Conservation (phyloP, 2,329 filamentous ascomycete species). For the Thielaviopsis euricoi region DNA sequence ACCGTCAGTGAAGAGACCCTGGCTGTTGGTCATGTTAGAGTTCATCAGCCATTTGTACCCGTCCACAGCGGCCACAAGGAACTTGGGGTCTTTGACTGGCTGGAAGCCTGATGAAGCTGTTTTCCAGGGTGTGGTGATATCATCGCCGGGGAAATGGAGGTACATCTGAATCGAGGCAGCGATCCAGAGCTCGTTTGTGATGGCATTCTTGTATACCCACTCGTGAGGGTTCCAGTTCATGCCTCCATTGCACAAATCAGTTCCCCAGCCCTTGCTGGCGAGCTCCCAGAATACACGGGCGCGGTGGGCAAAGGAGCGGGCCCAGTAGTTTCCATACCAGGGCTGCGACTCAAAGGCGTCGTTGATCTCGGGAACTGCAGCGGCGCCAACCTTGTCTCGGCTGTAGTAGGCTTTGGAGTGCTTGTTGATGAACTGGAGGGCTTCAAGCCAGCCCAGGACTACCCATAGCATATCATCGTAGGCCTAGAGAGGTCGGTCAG, state of each 20-base stretch:
- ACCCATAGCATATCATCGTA: constrained; percentile 96
- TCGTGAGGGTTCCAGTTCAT: constrained; percentile 81
- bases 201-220: constrained; percentile 83
- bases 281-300: constrained; percentile 76
- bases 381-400: constrained; percentile 14
- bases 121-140: constrained; percentile 51
- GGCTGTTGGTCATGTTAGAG: constrained; percentile 64
- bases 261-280: constrained; percentile 66
- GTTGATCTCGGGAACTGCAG: constrained; percentile 13
- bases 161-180: constrained; percentile 81
- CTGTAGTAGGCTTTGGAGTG: constrained; percentile 49
- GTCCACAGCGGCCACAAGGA: constrained; percentile 56
- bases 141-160: constrained; percentile 68
- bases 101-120: constrained; percentile 18
- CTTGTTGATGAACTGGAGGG: constrained; percentile 56
- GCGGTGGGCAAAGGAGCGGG: constrained; percentile 63
- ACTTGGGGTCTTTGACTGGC: constrained; percentile 33
- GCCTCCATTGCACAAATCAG: constrained; percentile 62
- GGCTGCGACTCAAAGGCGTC: constrained; percentile 24
- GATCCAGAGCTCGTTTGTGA: constrained; percentile 85
- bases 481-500: constrained; percentile 34
- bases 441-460: constrained; percentile 77
- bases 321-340: constrained; percentile 69
- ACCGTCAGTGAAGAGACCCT: constrained; percentile 69
- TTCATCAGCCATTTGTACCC: constrained; percentile 66